These are phyloP conservation scores for Glonium stellatum DNA, from an alignment of 495 filamentous ascomycete species.

Conservation along the genomic window DNA sequence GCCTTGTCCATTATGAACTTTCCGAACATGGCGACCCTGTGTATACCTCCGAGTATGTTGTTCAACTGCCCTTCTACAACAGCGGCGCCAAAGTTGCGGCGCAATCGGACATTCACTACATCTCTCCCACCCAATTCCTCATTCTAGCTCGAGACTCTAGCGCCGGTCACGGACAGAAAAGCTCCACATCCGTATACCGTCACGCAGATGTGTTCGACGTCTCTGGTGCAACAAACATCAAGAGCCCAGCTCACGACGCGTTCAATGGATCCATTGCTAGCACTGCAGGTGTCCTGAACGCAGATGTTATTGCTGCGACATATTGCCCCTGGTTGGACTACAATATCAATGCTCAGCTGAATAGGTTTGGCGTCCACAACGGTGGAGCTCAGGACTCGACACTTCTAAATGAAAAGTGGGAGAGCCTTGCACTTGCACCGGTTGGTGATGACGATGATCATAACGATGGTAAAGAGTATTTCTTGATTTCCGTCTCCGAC, in stretches of 20 bases:
- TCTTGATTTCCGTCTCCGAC: constrained; percentile 61
- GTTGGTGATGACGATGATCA: constrained; percentile 41
- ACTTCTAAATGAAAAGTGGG: constrained; percentile 79
- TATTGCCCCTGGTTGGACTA: constrained; percentile 69
- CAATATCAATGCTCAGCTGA: constrained; percentile 62
- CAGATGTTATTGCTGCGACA: constrained; percentile 51
- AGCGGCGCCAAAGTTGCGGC: constrained; percentile 48
- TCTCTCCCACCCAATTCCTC: constrained; percentile 60
- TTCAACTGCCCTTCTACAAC: constrained; percentile 55
- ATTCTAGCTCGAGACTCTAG: constrained; percentile 61
- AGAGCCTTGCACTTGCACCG: constrained; percentile 60
- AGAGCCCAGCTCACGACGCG: constrained; percentile 47
- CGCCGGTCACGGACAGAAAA: constrained; percentile 51
- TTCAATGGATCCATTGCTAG: constrained; percentile 46
- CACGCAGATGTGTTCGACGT: constrained; percentile 71
- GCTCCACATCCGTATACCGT: constrained; percentile 55
- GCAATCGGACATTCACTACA: constrained; percentile 63
- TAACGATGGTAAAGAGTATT: constrained; percentile 50
- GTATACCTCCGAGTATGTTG: constrained; percentile 60
- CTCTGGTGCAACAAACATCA: constrained; percentile 58
- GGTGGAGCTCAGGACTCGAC: constrained; percentile 49
- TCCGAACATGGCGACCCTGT: constrained; percentile 29
- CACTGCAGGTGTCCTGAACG: constrained; percentile 48
- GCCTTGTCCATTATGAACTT: constrained; percentile 60
- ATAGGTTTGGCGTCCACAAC: constrained; percentile 63